Percentiles rank a stretch among this genome's conserved stretches.
Evolutionary conservation across 202 grass and related monocot genomes (phyloP).

Genomic region (Saccharum hybrid): DNA sequence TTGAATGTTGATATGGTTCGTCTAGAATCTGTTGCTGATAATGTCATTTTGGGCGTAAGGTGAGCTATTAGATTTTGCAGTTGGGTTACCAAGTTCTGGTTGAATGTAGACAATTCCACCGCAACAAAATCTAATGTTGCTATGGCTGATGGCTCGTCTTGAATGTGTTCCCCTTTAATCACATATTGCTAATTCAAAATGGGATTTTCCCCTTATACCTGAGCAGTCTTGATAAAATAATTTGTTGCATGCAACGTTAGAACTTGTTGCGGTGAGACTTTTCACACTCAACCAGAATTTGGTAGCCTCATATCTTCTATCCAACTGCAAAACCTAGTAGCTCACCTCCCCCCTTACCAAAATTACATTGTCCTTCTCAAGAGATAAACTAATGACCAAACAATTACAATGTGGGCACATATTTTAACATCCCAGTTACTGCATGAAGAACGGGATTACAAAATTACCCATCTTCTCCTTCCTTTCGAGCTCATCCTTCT

Average conservation of each 20-base stretch:
- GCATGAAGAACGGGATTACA: constrained; percentile 67
- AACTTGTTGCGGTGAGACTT: not conserved
- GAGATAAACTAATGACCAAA: not conserved
- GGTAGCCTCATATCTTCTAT: too few species aligned
- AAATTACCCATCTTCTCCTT: constrained; percentile 62
- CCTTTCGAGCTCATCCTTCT: constrained; percentile 60
- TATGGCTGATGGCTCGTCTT: not conserved
- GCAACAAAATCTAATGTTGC: not conserved
- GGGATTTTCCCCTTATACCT: not conserved
- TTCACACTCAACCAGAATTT: not conserved
- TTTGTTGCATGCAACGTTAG: not conserved
- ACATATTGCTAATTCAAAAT: not conserved
- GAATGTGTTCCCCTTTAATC: not conserved
- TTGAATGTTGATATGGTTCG: not conserved
- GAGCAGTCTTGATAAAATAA: not conserved
- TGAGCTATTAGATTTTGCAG: too few species aligned
- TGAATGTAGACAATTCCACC: not conserved
- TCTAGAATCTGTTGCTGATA: not conserved
- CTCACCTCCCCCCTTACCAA: not conserved
- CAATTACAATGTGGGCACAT: not conserved
- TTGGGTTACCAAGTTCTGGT: too few species aligned
- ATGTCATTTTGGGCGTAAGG: not conserved
- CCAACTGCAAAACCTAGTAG: not conserved
- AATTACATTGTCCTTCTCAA: not conserved
- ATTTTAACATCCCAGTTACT: constrained; percentile 25